Evolutionary conservation across 1,284 basidiomycete species (phyloP).

Genomic region (Microbotryum silenes-acaulis): DNA sequence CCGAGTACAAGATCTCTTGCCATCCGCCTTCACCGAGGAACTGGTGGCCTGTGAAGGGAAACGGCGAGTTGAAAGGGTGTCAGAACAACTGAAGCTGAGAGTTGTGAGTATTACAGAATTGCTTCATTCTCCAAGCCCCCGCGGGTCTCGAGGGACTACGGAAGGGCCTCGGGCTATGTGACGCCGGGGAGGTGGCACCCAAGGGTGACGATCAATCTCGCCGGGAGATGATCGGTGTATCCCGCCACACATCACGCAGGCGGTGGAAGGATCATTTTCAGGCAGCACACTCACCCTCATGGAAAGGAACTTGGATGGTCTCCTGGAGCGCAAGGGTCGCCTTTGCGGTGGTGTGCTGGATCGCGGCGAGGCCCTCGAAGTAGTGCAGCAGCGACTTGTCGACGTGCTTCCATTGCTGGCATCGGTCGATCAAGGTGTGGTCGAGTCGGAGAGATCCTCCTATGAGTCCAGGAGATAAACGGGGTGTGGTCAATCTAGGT

Average conservation of each 20-base stretch:
- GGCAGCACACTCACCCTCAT: too few species aligned
- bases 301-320: constrained; percentile 27
- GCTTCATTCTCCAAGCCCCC: too few species aligned
- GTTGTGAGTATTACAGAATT: too few species aligned
- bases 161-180: too few species aligned
- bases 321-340: constrained; percentile 25
- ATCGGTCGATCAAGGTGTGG: constrained; percentile 29
- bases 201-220: neutral
- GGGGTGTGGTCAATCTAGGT: neutral
- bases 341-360: constrained; percentile 22
- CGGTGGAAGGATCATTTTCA: too few species aligned
- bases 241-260: neutral
- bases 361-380: constrained; percentile 30
- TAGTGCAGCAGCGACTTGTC: constrained; percentile 29
- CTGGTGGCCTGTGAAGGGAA: constrained; percentile 30
- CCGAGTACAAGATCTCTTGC: constrained; percentile 30
- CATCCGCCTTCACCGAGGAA: constrained; percentile 32
- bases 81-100: too few species aligned
- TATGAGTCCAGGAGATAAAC: neutral
- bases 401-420: constrained; percentile 33
- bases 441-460: constrained; percentile 2
- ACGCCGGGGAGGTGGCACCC: neutral
- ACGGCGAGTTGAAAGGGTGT: neutral
- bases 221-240: neutral
- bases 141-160: too few species aligned